Evolutionary conservation across 345 rosid genomes (phyloP), one percentile per base, ranked within the genome.

Genomic region (Arabidopsis arenosa): DNA sequence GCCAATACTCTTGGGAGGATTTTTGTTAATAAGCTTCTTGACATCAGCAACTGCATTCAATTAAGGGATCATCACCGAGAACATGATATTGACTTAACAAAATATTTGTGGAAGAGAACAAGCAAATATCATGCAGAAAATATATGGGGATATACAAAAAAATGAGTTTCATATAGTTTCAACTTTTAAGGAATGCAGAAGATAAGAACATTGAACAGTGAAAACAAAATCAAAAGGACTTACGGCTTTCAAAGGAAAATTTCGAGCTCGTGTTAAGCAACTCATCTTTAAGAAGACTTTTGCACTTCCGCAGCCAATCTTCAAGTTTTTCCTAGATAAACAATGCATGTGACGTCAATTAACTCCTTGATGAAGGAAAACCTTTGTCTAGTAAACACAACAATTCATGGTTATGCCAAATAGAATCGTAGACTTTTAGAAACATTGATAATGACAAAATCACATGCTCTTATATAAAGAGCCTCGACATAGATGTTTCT

Each of bases 241-340:
- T 87, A 94, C 98, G 44, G 75, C 82, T 77, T 66, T 77, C 80
- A 61, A 92, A 86, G 70, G 86, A 83, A 79, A 89, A 83, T 7
- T 75, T 77, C 40, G 83, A 86, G 75, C 60, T 79, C 30, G 71
- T 69, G 56, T 73, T 85, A 45, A 55, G 71, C 28, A 89, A 64
- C 82, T 82, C 95, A 11, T 92, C 97, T 81, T 81, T 83, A 75
- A 95, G 58, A 66, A 81, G 78, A 61, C 82, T 87, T 86, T 83
- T 95, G 32, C 75, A 83, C 80, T 84, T 90, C 55, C 80, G 85
- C 61, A 95, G 82, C 99, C 97, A 92, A n/a, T 95, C 97, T 79
- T 90, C 97, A 53, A 95, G 81, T 81, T 90, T 95, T 75, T 95
- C 97, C 99, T 92, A 77, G n/a, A 73, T 17, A 52, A 67, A 21